Base-by-base conservation (phyloP, 2,329 filamentous ascomycete genomes). In the Neonectria magnoliae region DNA sequence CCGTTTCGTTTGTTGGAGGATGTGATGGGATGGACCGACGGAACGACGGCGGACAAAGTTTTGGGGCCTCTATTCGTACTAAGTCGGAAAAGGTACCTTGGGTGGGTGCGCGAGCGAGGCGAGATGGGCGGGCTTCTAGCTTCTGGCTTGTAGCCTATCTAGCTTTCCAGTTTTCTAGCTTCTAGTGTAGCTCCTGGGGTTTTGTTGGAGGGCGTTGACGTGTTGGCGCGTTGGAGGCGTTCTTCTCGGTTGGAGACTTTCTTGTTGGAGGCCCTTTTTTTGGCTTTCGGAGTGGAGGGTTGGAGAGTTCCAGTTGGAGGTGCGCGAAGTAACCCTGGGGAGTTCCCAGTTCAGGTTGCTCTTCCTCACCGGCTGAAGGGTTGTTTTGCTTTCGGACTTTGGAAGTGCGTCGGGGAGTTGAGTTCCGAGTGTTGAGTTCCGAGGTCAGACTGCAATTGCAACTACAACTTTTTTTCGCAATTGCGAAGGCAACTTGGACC, bases 21-120 rank as follows among this genome's bases (percentile, higher is more conserved):
- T 25, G 22, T 6, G 44, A 29, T 25, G 44, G 44, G 44, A 47
- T 47, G 57, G 64, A 70, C 69, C 62, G 71, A 73, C 71, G 71
- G 71, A 73, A 73, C 71, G 71, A 73, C 71, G 70, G 68, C 64
- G 62, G 67, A 69, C 68, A 73, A 72, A 70, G 70, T 73, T 74
- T 70, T 45, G 59, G 48, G 64, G 25, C 62, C 61, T 65, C 63
- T 66, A 63, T 18, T 20, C 36, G 36, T 16, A 50, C 47, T 50
- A 50, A 50, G 27, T 50, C 47, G 47, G 47, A 50, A 50, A 31
- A 31, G 48, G 48, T 7, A 27, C 13, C 33, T 27, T 5, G 22
- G 22, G 44, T 29, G 25, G 45, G 45, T 29, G 48, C n/a, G 45
- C 22, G 44, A 14, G 9, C 25, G 25, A 29, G 22, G 44, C 20